Evolutionary conservation across 345 rosid genomes (phyloP), one percentile per base, ranked within the genome.

Genomic region (Carallia brachiata): DNA sequence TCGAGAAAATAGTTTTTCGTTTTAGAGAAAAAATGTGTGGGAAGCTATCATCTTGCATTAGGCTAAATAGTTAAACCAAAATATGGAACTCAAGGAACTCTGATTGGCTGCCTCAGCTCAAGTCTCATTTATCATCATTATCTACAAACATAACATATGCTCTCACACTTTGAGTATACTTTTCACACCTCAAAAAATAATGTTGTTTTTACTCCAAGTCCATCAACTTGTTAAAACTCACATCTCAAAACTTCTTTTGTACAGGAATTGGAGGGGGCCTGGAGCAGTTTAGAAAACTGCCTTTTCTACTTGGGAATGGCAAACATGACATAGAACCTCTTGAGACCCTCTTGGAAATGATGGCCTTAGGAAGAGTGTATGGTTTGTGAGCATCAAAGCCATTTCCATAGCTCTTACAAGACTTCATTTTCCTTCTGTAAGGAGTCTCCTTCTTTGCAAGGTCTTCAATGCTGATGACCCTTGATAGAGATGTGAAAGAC

Each of bases 401-500:
- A 23, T 80, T 81, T 2, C 77, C 87, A 61, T 71, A 82, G 75
- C 92, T 90, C 75, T 77, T 83, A 55, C 83, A 84, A 73, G 67
- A 39, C 70, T 82, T 88, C 71, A 80, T 62, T 70, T 70, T 80
- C 63, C 54, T 79, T 70, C 64, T 74, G 19, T 44, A 73, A 6
- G 77, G 76, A 31, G 52, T 70, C 23, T 76, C 79, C 75, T 76
- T 89, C 83, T 91, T 91, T 67, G 69, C 69, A 44, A 89, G 82
- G 65, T 89, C 90, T 66, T 88, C 97, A 12, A 79, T 65, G 80
- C 83, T 85, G 73, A 70, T 82, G 61, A 84, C 95, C n/a, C 80
- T 83, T 52, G 82, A 84, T 71, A 94, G 73, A 69, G 90, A 89
- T 69, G 97, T 83, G 70, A 87, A 94, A 17, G 98, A 94, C 28